These are phyloP conservation scores for Amylocarpus encephaloides DNA, from an alignment of 2,329 filamentous ascomycete species.

Conservation along the genomic window DNA sequence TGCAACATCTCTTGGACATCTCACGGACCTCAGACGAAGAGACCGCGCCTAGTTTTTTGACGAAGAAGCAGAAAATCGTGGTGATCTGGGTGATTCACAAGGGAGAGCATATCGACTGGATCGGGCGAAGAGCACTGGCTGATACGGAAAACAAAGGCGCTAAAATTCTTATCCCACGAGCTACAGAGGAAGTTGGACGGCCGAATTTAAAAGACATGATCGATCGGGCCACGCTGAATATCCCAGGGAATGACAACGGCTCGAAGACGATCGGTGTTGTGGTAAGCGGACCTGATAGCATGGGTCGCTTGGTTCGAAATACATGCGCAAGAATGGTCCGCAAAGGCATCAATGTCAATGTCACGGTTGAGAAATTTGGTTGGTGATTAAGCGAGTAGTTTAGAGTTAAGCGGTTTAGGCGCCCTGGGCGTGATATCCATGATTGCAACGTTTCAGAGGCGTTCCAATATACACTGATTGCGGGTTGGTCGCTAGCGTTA, in stretches of 20 bases:
- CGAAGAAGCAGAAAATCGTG: slow-evolving; percentile 35
- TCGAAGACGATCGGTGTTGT: slow-evolving; percentile 42
- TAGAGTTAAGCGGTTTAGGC: neutral
- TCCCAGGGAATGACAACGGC: slow-evolving; percentile 16
- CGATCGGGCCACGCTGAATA: slow-evolving; percentile 30
- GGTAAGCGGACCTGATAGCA: slow-evolving; percentile 55
- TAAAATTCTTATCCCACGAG: slow-evolving; percentile 46
- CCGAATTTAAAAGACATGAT: slow-evolving; percentile 46
- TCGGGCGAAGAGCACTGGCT: slow-evolving; percentile 42
- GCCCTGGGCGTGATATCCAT: no score
- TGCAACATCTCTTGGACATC: slow-evolving; percentile 41
- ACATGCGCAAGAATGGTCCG: slow-evolving; percentile 44
- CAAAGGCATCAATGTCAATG: slow-evolving; percentile 42
- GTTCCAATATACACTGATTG: no score
- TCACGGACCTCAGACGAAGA: slow-evolving; percentile 15
- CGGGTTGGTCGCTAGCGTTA: no score
- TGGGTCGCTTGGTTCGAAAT: slow-evolving; percentile 57
- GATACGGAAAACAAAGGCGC: slow-evolving; percentile 45
- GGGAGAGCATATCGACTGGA: slow-evolving; percentile 46
- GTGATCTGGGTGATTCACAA: slow-evolving; percentile 56
- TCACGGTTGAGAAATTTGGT: slow-evolving; percentile 62
- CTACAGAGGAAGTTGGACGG: slow-evolving; percentile 46
- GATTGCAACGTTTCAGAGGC: no score
- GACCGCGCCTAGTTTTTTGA: slow-evolving; percentile 22
- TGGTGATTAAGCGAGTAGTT: slow-evolving; percentile 39